Conservation (phyloP, 345 rosid species). For the Hibiscus tridactylites region DNA sequence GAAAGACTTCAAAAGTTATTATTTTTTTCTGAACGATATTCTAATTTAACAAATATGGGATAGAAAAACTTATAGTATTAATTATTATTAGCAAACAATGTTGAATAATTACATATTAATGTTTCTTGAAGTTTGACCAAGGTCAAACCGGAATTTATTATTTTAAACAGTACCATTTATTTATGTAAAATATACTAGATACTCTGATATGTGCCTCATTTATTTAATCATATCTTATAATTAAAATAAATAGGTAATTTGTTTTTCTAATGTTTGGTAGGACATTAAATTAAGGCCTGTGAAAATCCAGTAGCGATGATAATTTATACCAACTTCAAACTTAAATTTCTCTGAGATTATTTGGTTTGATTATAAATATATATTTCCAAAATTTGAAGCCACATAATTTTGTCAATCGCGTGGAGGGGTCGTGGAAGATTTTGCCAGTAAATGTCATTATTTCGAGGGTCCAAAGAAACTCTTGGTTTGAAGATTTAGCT, state of each 20-base stretch:
- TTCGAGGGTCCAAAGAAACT: background rate
- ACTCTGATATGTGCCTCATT: background rate
- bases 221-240: background rate
- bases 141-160: background rate
- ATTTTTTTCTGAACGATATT: background rate
- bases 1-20: no score
- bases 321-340: background rate
- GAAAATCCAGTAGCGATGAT: background rate
- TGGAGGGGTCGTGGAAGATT: background rate
- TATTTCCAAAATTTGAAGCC: no score
- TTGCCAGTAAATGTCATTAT: background rate
- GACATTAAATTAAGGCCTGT: background rate
- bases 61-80: background rate
- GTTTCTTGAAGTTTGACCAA: background rate
- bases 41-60: background rate
- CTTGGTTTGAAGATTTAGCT: no score
- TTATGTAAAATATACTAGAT: background rate
- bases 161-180: background rate
- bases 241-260: background rate
- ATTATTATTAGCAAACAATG: background rate
- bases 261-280: background rate
- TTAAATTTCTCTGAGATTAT: no score
- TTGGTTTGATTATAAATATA: no score
- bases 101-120: background rate
- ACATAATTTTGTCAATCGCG: background rate